A percentile compares a stretch with the other conserved stretches of the same genome.
Evolutionary conservation across 257 asterid genomes (phyloP).

Genomic region (Scutellaria barbata): DNA sequence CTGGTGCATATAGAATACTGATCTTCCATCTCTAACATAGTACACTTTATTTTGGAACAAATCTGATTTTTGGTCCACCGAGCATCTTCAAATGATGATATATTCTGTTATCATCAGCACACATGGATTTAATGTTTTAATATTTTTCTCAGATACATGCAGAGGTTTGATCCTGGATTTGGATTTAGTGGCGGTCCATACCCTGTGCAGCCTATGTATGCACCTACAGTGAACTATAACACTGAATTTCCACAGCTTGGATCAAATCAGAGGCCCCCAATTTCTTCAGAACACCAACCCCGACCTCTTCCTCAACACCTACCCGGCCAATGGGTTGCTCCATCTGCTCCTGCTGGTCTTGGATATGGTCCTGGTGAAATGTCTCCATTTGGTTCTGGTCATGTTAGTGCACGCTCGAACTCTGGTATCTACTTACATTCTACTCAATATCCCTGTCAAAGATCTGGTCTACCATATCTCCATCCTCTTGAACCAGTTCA

Average conservation of each 20-base stretch:
- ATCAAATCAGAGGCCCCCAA: conserved; percentile 63
- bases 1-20: background rate
- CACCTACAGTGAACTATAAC: conserved; percentile 90
- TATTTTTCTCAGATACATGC: conserved; percentile 70
- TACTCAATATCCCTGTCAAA: conserved; percentile 85
- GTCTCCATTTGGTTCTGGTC: conserved; percentile 76
- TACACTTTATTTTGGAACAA: background rate
- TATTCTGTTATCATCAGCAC: background rate
- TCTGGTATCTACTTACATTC: conserved; percentile 70
- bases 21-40: conserved; percentile 1
- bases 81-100: conserved; percentile 26
- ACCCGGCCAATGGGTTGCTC: conserved; percentile 73
- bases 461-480: conserved; percentile 74
- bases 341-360: conserved; percentile 71
- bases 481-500: conserved; percentile 87
- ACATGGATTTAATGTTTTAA: conserved; percentile 19
- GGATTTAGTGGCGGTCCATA: conserved; percentile 89
- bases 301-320: conserved; percentile 79
- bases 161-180: conserved; percentile 98
- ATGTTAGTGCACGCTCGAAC: conserved; percentile 63
- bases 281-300: conserved; percentile 77
- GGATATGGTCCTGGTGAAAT: conserved; percentile 82
- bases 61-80: conserved; percentile 6
- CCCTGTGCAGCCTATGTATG: conserved; percentile 89
- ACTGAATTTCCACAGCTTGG: conserved; percentile 98